Conservation (phyloP, 169 alveolate species). For the Condylostoma magnum region DNA sequence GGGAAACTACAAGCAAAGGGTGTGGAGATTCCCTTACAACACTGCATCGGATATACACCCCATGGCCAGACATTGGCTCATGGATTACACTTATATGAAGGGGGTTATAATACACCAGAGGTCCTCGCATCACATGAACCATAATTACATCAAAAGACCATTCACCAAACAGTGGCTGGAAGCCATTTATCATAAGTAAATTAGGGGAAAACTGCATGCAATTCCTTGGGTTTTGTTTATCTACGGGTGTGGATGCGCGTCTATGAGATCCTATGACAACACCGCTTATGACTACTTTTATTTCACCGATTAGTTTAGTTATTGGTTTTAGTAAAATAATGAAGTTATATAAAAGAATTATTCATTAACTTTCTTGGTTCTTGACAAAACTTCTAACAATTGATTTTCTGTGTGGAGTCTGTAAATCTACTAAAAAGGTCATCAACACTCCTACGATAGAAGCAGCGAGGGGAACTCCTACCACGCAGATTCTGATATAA, state of each 20-base stretch:
- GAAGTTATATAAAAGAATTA: too few species aligned
- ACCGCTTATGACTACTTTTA: conserved; percentile 65
- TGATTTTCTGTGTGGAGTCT: too few species aligned
- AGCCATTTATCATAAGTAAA: conserved; percentile 5
- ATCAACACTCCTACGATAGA: too few species aligned
- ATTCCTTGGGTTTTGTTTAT: conserved; percentile 29
- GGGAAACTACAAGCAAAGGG: conserved; percentile 25
- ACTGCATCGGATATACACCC: conserved; percentile 30
- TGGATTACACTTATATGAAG: conserved; percentile 18
- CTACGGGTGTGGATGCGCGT: conserved; percentile 1
- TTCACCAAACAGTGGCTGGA: conserved; percentile 25
- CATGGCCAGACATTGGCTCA: conserved; percentile 26
- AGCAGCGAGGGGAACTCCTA: too few species aligned
- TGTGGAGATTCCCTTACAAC: conserved; percentile 29
- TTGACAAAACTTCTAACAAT: too few species aligned
- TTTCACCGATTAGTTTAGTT: conserved; percentile 48
- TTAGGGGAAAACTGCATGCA: background rate
- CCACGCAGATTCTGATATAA: too few species aligned
- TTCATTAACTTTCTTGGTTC: too few species aligned
- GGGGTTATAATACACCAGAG: conserved; percentile 27
- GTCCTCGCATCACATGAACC: conserved; percentile 19
- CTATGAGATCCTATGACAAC: conserved; percentile 57
- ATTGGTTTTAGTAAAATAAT: too few species aligned
- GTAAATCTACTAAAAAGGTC: too few species aligned
- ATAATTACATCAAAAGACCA: conserved; percentile 22